Evolutionary conservation across 2,329 filamentous ascomycete species (phyloP).

Genomic region (Neospermospora avenae): DNA sequence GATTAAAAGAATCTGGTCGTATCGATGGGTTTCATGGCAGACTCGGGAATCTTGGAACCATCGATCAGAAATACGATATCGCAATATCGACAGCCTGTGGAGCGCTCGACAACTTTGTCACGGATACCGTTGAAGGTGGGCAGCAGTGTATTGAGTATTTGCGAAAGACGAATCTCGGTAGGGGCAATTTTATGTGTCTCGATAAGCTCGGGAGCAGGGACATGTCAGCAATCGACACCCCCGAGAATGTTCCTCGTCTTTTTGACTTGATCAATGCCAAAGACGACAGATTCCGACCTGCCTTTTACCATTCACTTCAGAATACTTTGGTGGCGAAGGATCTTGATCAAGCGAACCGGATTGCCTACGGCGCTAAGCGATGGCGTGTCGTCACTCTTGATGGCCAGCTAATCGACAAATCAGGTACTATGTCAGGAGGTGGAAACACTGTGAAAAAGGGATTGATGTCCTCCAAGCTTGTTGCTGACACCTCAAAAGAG

Average conservation of each 20-base stretch:
- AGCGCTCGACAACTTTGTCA: slow-evolving; percentile 91
- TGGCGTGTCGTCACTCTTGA: slow-evolving; percentile 97
- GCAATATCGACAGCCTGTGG: slow-evolving; percentile 97
- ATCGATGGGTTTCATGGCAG: slow-evolving; percentile 97
- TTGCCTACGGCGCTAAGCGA: slow-evolving; percentile 87
- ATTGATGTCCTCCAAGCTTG: slow-evolving; percentile 93
- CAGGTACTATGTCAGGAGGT: slow-evolving; percentile 97
- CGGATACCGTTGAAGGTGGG: slow-evolving; percentile 90
- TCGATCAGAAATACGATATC: slow-evolving; percentile 91
- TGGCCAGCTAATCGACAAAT: slow-evolving; percentile 95
- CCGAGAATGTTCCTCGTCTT: slow-evolving; percentile 85
- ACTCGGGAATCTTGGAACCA: slow-evolving; percentile 88
- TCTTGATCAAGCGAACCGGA: slow-evolving; percentile 92
- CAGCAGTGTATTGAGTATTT: slow-evolving; percentile 98
- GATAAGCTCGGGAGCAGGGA: slow-evolving; percentile 81
- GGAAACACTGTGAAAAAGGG: slow-evolving; percentile 87
- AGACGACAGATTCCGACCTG: slow-evolving; percentile 79
- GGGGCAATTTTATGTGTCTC: slow-evolving; percentile 94
- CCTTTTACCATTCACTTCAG: slow-evolving; percentile 93
- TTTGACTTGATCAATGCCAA: slow-evolving; percentile 92
- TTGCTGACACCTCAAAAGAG: slow-evolving; percentile 82
- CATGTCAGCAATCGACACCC: slow-evolving; percentile 76
- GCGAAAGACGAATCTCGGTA: slow-evolving; percentile 92
- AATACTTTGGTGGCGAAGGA: slow-evolving; percentile 93
- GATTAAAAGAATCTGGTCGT: slow-evolving; percentile 90